Evolutionary conservation across 1,284 basidiomycete genomes (phyloP).

Genomic region (Spongiforma sp.): DNA sequence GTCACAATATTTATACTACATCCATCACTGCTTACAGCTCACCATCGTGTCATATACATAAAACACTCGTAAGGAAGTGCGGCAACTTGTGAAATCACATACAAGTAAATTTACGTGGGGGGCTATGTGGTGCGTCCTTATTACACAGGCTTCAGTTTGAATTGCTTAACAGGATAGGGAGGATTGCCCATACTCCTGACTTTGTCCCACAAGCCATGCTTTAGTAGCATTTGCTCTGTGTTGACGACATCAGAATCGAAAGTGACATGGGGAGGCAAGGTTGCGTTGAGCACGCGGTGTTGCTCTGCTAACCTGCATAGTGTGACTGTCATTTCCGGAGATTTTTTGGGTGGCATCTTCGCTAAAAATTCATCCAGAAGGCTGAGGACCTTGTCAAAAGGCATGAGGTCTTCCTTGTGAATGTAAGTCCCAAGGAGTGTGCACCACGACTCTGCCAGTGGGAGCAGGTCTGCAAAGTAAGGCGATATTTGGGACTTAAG

Average conservation of each 20-base stretch:
- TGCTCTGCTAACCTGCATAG: neutral
- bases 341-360: neutral
- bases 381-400: neutral
- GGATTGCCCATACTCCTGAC: neutral
- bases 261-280: neutral
- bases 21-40: no score
- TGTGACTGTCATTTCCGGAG: neutral
- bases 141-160: no score
- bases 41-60: neutral
- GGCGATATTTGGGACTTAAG: no score
- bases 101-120: no score
- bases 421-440: neutral
- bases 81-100: neutral
- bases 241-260: neutral
- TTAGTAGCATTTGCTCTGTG: neutral
- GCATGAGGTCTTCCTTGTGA: neutral
- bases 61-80: no score
- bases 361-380: neutral
- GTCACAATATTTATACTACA: no score
- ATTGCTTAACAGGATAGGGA: neutral
- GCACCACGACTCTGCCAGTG: neutral
- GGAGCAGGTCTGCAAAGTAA: neutral
- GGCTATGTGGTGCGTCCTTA: no score
- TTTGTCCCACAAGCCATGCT: neutral
- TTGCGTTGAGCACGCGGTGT: neutral